A percentile compares a stretch with the other conserved stretches of the same genome.
Evolutionary conservation across 2,329 filamentous ascomycete species (phyloP).

Genomic region (Aspergillus ochraceoroseus): DNA sequence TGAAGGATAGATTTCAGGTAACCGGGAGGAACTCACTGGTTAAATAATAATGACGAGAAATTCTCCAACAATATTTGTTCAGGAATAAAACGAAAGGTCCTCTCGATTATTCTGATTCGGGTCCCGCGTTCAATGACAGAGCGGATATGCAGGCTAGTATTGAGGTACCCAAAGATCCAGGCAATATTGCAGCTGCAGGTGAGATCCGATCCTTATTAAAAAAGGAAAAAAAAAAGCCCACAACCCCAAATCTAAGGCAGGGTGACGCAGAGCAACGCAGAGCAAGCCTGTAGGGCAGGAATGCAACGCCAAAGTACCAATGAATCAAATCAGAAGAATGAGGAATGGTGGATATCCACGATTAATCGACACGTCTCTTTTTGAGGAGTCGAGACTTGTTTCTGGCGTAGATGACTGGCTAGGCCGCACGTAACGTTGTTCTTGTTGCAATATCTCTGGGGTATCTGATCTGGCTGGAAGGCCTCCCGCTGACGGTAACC

Average conservation of each 20-base stretch:
- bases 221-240: too few species aligned
- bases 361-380: slow-evolving; percentile 21
- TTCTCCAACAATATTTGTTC: slow-evolving; percentile 11
- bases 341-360: slow-evolving; percentile 17
- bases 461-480: slow-evolving; percentile 13
- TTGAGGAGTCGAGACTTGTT: slow-evolving; percentile 7
- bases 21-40: slow-evolving; percentile 8
- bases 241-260: slow-evolving; percentile 20
- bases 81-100: slow-evolving; percentile 9
- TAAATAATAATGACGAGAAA: slow-evolving; percentile 13
- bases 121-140: slow-evolving; percentile 19
- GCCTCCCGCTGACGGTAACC: slow-evolving; percentile 10
- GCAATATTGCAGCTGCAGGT: slow-evolving; percentile 32
- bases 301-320: slow-evolving; percentile 24
- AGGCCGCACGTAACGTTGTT: slow-evolving; percentile 9
- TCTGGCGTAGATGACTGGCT: background rate
- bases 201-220: slow-evolving; percentile 38
- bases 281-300: slow-evolving; percentile 27
- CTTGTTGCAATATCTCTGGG: slow-evolving; percentile 8
- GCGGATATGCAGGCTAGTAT: slow-evolving; percentile 18
- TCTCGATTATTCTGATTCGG: slow-evolving; percentile 13
- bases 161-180: slow-evolving; percentile 24
- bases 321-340: slow-evolving; percentile 19
- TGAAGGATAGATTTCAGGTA: background rate
- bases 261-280: slow-evolving; percentile 21